Conservation (phyloP, 2,329 filamentous ascomycete species). For the Scedosporium dehoogii region DNA sequence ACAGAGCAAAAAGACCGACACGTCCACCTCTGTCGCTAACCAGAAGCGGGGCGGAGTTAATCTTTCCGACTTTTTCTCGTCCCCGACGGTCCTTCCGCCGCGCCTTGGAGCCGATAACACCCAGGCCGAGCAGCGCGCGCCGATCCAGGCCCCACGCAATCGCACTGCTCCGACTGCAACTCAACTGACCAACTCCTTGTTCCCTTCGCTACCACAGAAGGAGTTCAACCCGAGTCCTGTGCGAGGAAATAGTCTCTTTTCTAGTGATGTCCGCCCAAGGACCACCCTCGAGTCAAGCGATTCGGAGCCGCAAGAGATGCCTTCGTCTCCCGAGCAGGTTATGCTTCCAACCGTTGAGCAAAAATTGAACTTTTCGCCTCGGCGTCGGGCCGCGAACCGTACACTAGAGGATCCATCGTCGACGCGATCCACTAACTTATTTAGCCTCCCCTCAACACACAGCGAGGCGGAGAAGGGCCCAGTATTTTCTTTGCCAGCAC, state of each 20-base stretch:
- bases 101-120: background rate
- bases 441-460: slow-evolving; percentile 29
- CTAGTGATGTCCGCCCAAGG: slow-evolving; percentile 17
- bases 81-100: slow-evolving; percentile 32
- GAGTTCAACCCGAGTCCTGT: slow-evolving; percentile 21
- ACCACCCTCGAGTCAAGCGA: slow-evolving; percentile 3
- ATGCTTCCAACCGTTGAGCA: slow-evolving; percentile 28
- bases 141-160: background rate
- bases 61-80: slow-evolving; percentile 48
- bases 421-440: slow-evolving; percentile 13
- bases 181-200: slow-evolving; percentile 25
- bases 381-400: slow-evolving; percentile 21
- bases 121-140: background rate
- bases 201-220: slow-evolving; percentile 24
- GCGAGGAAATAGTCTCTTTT: slow-evolving; percentile 24
- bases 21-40: slow-evolving; percentile 11
- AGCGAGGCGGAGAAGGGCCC: background rate
- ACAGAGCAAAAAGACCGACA: slow-evolving; percentile 11
- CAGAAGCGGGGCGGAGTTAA: slow-evolving; percentile 29
- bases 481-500: slow-evolving; percentile 17
- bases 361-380: slow-evolving; percentile 40
- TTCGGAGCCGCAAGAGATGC: background rate
- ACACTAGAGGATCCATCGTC: slow-evolving; percentile 29
- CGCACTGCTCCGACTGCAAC: slow-evolving; percentile 15
- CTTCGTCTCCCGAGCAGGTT: slow-evolving; percentile 15